Percentiles rank a stretch among this genome's conserved stretches.
phyloP scores from a whole-genome alignment of 495 filamentous ascomycete species.

The Pyronema omphalodes region DNA sequence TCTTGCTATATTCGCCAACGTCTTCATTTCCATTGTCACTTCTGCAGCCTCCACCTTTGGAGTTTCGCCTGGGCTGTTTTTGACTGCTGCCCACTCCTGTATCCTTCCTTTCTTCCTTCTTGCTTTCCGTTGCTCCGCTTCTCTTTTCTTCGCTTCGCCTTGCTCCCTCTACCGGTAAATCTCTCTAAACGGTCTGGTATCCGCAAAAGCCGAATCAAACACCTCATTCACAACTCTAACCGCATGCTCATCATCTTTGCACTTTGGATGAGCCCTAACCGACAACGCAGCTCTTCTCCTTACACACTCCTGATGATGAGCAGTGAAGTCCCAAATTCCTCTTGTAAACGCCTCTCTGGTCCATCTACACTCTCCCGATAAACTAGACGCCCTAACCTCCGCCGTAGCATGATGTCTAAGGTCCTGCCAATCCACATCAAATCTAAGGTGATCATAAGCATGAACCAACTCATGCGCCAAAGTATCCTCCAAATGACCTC shows the following conservation, averaged over 20 bases:
- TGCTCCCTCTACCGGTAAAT: conserved; percentile 51
- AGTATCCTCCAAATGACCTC: conserved; percentile 72
- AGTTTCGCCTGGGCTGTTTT: too few relatives aligned
- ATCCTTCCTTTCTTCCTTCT: too few relatives aligned
- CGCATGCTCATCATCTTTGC: conserved; percentile 75
- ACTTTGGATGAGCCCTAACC: conserved; percentile 51
- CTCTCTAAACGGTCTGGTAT: conserved; percentile 90
- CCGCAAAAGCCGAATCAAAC: conserved; percentile 88
- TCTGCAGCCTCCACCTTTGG: too few relatives aligned
- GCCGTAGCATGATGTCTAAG: conserved; percentile 82
- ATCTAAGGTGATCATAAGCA: conserved; percentile 82
- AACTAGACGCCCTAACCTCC: conserved; percentile 47
- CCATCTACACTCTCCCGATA: conserved; percentile 95
- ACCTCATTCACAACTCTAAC: conserved; percentile 82
- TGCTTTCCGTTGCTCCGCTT: too few relatives aligned
- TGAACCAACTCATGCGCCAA: conserved; percentile 96
- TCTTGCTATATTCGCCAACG: too few relatives aligned
- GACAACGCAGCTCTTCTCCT: conserved; percentile 57
- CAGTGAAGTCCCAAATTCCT: conserved; percentile 69
- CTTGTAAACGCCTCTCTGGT: conserved; percentile 63
- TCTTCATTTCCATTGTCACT: too few relatives aligned
- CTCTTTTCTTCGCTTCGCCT: too few relatives aligned
- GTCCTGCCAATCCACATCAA: conserved; percentile 64
- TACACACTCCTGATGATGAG: conserved; percentile 89
- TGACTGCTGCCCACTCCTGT: too few relatives aligned